phyloP scores from a whole-genome alignment of 148 eudicot genomes.

The Vaccinium macrocarpon region DNA sequence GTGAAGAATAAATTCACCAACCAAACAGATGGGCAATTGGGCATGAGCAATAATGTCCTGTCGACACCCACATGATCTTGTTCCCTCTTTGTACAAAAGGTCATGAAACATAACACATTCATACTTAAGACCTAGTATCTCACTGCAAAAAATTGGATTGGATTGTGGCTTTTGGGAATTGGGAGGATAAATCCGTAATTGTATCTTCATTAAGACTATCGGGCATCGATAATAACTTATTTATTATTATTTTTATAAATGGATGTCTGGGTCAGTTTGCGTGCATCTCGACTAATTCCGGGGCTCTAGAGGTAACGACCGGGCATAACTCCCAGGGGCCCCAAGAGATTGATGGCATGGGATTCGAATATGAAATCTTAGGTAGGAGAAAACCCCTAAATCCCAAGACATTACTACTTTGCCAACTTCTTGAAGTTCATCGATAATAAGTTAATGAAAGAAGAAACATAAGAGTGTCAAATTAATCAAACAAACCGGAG shows the following conservation, averaged over 20 bases:
- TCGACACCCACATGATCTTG: constrained; percentile 56
- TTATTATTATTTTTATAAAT: too few relatives aligned
- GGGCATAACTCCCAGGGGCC: too few relatives aligned
- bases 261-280: too few relatives aligned
- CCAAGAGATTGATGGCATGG: too few relatives aligned
- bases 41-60: constrained; percentile 32
- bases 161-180: background rate
- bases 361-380: too few relatives aligned
- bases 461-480: background rate
- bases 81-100: constrained; percentile 30
- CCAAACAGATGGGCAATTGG: constrained; percentile 14
- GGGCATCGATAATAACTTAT: background rate
- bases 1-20: background rate
- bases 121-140: constrained; percentile 15
- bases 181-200: background rate
- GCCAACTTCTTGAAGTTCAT: background rate
- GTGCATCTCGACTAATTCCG: too few relatives aligned
- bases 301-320: too few relatives aligned
- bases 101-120: constrained; percentile 29
- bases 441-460: background rate
- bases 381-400: too few relatives aligned
- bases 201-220: background rate
- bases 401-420: too few relatives aligned
- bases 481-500: background rate
- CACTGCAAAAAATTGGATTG: background rate